Percentiles rank a stretch among this genome's conserved stretches.
Evolutionary conservation across 2,329 filamentous ascomycete genomes (phyloP).

Genomic region (Fusarium tuaranense): DNA sequence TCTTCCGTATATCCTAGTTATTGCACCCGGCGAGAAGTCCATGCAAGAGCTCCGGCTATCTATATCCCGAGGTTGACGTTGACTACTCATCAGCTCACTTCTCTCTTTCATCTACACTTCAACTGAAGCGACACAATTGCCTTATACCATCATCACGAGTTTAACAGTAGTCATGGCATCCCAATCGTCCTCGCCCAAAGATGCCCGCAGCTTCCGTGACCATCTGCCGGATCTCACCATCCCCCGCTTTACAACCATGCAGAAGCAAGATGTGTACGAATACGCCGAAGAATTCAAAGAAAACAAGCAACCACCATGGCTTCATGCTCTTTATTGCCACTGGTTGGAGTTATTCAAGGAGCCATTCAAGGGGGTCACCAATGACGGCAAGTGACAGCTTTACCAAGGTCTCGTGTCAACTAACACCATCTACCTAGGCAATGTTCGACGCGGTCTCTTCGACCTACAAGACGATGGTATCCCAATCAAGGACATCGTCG

Average conservation of each 20-base stretch:
- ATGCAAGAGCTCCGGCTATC: neutral
- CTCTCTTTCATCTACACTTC: neutral
- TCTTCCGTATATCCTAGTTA: neutral
- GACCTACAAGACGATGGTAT: constrained; percentile 72
- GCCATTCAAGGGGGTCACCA: neutral
- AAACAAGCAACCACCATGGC: neutral
- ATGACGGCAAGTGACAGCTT: neutral
- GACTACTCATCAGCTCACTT: neutral
- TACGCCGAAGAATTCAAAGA: constrained; percentile 62
- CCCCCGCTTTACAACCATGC: constrained; percentile 73
- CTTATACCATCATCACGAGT: neutral
- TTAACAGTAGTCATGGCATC: neutral
- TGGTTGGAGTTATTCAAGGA: neutral
- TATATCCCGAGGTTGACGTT: neutral
- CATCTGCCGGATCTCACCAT: constrained; percentile 72
- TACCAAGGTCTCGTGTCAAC: neutral
- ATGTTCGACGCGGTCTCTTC: constrained; percentile 62
- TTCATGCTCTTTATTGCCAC: neutral
- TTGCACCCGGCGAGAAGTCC: neutral
- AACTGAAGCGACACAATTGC: neutral
- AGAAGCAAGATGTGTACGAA: constrained; percentile 68
- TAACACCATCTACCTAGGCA: neutral
- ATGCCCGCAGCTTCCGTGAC: constrained; percentile 53
- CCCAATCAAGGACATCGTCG: constrained; percentile 67
- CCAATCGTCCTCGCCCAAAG: neutral